Percentiles rank a stretch among this genome's conserved stretches.
Evolutionary conservation across 2,329 filamentous ascomycete species (phyloP).

Genomic region (Fusarium coicis): DNA sequence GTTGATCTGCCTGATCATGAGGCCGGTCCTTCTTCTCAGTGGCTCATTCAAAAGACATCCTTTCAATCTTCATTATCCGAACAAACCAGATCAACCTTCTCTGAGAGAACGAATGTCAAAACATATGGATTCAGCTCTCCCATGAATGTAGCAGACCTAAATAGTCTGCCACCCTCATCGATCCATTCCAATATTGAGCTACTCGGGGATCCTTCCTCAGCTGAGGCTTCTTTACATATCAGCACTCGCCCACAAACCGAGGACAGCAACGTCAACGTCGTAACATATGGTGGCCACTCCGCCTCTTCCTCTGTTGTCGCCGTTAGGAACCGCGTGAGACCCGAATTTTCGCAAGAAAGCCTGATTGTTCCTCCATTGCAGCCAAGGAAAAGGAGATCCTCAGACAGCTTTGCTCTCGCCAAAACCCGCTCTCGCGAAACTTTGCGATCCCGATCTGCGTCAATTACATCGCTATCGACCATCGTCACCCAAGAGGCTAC

Average conservation of each 20-base stretch:
- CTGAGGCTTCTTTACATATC: constrained; percentile 52
- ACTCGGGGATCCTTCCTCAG: constrained; percentile 61
- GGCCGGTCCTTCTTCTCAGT: constrained; percentile 32
- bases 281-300: constrained; percentile 59
- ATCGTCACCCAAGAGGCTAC: constrained; percentile 62
- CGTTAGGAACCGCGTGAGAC: constrained; percentile 46
- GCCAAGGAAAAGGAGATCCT: constrained; percentile 58
- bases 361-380: constrained; percentile 66
- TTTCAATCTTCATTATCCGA: constrained; percentile 45
- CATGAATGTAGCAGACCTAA: constrained; percentile 47
- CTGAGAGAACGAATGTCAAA: constrained; percentile 66
- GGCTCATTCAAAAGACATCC: constrained; percentile 37
- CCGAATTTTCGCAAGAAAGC: constrained; percentile 70
- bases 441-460: constrained; percentile 62
- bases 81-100: constrained; percentile 56
- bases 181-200: constrained; percentile 63
- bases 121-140: constrained; percentile 61
- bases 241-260: constrained; percentile 49
- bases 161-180: constrained; percentile 56
- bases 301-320: constrained; percentile 54
- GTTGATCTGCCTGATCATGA: constrained; percentile 33
- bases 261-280: constrained; percentile 63
- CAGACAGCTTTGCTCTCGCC: constrained; percentile 61
- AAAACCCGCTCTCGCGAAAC: constrained; percentile 64
- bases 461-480: constrained; percentile 66